phyloP scores from a whole-genome alignment of 495 filamentous ascomycete genomes.

The Penicillium roqueforti region DNA sequence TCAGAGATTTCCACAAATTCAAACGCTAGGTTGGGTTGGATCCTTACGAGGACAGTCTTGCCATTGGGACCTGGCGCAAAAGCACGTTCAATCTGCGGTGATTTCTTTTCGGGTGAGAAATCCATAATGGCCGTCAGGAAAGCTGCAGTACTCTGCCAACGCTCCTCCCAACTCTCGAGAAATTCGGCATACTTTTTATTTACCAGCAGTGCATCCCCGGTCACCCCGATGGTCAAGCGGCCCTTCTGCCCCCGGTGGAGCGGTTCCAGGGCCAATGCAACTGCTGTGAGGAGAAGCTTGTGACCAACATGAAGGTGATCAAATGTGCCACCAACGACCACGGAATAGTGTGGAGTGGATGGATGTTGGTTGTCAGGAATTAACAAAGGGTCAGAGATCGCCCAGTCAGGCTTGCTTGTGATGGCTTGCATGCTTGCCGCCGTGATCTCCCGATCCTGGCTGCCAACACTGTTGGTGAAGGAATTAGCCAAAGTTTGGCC shows the following conservation, averaged over 20 bases:
- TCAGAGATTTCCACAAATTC: conserved; percentile 83
- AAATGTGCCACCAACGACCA: conserved; percentile 91
- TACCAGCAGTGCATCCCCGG: conserved; percentile 75
- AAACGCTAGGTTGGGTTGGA: conserved; percentile 49
- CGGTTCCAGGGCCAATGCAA: conserved; percentile 62
- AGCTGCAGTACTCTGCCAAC: conserved; percentile 59
- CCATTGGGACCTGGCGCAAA: conserved; percentile 46
- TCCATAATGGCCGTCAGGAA: conserved; percentile 73
- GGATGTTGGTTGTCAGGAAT: conserved; percentile 20
- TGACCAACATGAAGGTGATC: conserved; percentile 96
- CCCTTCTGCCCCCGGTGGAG: conserved; percentile 42
- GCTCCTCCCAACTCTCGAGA: conserved; percentile 71
- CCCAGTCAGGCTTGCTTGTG: conserved; percentile 30
- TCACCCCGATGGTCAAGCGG: conserved; percentile 73
- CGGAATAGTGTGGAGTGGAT: conserved; percentile 45
- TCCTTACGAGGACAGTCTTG: conserved; percentile 44
- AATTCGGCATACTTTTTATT: conserved; percentile 84
- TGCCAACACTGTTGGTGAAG: conserved; percentile 27
- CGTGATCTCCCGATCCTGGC: conserved; percentile 17
- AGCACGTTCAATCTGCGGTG: conserved; percentile 29
- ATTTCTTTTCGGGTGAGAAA: conserved; percentile 34
- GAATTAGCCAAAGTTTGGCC: conserved; percentile 43
- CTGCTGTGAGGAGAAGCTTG: conserved; percentile 86
- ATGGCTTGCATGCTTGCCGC: conserved; percentile 27
- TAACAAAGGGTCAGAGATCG: conserved; percentile 18